Conservation (phyloP, 2,329 filamentous ascomycete species). For the Passalora sequoiae region DNA sequence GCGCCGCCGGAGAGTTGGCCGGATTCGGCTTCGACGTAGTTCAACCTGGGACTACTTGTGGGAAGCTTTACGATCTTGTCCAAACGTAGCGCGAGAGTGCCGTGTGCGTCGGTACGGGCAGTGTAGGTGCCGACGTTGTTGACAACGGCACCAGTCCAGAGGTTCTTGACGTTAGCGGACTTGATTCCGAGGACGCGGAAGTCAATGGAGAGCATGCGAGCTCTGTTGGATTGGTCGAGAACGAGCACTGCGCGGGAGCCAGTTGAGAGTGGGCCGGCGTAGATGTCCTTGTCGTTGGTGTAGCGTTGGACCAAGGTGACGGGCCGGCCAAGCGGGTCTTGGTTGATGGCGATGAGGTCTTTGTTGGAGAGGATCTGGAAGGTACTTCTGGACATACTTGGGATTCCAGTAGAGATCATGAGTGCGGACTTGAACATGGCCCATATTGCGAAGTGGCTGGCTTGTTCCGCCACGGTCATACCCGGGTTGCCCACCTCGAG, state of each 20-base stretch:
- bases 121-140: constrained; percentile 20
- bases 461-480: constrained; percentile 29
- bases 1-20: constrained; percentile 33
- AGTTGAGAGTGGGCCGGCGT: constrained; percentile 35
- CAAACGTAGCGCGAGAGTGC: constrained; percentile 32
- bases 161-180: constrained; percentile 34
- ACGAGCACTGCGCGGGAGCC: constrained; percentile 35
- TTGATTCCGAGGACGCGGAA: constrained; percentile 31
- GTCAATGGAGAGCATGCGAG: constrained; percentile 31
- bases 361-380: constrained; percentile 41
- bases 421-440: constrained; percentile 29
- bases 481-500: constrained; percentile 30
- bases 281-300: constrained; percentile 38
- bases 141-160: constrained; percentile 31
- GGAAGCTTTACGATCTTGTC: constrained; percentile 29
- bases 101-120: constrained; percentile 26
- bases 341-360: constrained; percentile 55
- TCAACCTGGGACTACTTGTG: constrained; percentile 12
- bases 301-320: constrained; percentile 45
- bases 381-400: constrained; percentile 19
- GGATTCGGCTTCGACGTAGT: constrained; percentile 33
- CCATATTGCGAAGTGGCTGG: constrained; percentile 30
- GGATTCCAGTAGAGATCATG: constrained; percentile 23
- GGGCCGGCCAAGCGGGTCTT: constrained; percentile 50
- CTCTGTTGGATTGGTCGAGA: constrained; percentile 37